These are phyloP conservation scores for Eucalyptus coolabah DNA, from an alignment of 345 rosid species.

Conservation along the genomic window DNA sequence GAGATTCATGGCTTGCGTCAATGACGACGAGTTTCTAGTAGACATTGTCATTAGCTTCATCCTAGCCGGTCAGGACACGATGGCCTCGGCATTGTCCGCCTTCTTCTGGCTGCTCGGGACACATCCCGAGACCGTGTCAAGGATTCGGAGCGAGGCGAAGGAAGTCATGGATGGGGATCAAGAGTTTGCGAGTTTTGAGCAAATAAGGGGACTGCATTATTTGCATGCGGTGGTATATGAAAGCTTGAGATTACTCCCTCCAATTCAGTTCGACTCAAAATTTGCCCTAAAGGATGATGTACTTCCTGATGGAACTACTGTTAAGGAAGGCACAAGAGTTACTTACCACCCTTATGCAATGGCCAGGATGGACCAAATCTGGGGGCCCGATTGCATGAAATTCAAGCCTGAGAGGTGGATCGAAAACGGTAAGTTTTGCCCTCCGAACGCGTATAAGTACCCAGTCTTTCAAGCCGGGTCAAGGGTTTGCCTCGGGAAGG, in stretches of 20 bases:
- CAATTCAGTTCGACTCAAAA: constrained; percentile 43
- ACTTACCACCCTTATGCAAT: constrained; percentile 72
- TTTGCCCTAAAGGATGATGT: constrained; percentile 22
- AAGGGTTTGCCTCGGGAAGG: constrained; percentile 69
- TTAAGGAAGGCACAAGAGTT: constrained; percentile 48
- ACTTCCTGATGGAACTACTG: constrained; percentile 46
- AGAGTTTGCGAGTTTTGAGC: constrained; percentile 11
- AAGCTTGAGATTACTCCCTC: constrained; percentile 42
- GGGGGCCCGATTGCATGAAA: constrained; percentile 59
- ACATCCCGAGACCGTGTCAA: constrained; percentile 11
- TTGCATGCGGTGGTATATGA: constrained; percentile 31
- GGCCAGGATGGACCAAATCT: constrained; percentile 55
- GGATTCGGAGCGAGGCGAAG: constrained; percentile 18
- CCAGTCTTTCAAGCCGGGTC: constrained; percentile 71
- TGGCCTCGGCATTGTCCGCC: constrained; percentile 31
- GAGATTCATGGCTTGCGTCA: constrained; percentile 34
- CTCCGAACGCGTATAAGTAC: constrained; percentile 42
- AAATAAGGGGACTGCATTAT: constrained; percentile 16
- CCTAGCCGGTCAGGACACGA: constrained; percentile 53
- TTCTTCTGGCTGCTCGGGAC: constrained; percentile 31
- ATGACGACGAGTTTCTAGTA: constrained; percentile 22
- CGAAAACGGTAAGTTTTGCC: constrained; percentile 18
- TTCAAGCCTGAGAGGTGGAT: constrained; percentile 79
- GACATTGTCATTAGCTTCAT: constrained; percentile 59
- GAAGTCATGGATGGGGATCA: constrained; percentile 7